phyloP scores from a whole-genome alignment of 2,329 filamentous ascomycete species.

The Lizonia empirigonia region DNA sequence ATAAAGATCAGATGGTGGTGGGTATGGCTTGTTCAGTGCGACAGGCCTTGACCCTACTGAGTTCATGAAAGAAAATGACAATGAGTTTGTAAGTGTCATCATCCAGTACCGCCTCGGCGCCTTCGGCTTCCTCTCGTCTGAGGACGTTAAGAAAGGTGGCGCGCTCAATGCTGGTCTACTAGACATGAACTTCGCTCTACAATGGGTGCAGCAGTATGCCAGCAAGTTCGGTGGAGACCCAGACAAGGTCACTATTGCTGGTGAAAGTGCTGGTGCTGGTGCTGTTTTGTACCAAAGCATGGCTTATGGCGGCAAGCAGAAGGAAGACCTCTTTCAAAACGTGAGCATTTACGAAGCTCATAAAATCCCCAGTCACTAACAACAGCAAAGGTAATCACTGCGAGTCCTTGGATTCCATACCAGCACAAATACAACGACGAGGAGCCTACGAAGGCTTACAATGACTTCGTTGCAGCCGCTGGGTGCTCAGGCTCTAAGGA shows the following conservation, averaged over 20 bases:
- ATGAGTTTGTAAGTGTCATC: constrained; percentile 61
- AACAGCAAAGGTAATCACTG: constrained; percentile 33
- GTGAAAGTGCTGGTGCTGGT: constrained; percentile 65
- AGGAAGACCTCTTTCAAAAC: constrained; percentile 39
- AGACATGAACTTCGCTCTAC: constrained; percentile 65
- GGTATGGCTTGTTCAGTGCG: constrained; percentile 44
- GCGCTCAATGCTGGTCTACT: constrained; percentile 67
- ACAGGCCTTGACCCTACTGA: constrained; percentile 39
- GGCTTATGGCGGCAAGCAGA: constrained; percentile 48
- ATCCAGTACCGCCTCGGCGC: constrained; percentile 69
- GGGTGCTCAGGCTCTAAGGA: constrained; percentile 30
- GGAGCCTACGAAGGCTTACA: constrained; percentile 38
- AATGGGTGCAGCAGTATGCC: constrained; percentile 68
- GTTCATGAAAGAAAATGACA: constrained; percentile 51
- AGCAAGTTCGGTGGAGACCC: constrained; percentile 59
- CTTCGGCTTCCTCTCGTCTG: constrained; percentile 66
- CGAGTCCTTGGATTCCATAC: constrained; percentile 41
- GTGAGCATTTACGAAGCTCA: constrained; percentile 28
- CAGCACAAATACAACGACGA: constrained; percentile 42
- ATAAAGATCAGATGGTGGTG: constrained; percentile 48
- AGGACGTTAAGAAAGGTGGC: constrained; percentile 60
- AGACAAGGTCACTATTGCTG: constrained; percentile 64
- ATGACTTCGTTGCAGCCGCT: constrained; percentile 37
- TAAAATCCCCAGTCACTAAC: constrained; percentile 24
- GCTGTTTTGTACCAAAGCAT: constrained; percentile 56